Conservation (phyloP, 2,329 filamentous ascomycete genomes). For the Ceratocystis harringtonii region DNA sequence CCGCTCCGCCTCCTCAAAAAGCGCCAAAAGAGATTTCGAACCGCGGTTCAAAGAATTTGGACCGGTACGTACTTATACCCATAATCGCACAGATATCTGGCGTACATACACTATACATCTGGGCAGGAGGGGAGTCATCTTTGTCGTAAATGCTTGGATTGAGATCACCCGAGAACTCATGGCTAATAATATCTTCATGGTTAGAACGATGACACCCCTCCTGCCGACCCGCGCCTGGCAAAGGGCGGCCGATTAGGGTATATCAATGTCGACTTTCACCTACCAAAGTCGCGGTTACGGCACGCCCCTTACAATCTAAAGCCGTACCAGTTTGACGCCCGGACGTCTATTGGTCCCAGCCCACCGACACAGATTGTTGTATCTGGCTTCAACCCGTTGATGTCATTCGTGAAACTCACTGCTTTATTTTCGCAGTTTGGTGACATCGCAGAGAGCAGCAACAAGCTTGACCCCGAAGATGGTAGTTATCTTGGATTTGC, state of each 20-base stretch:
- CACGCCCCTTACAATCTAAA: slow-evolving; percentile 64
- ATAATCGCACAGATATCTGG: slow-evolving; percentile 21
- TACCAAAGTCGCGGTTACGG: slow-evolving; percentile 54
- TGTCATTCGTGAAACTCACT: slow-evolving; percentile 61
- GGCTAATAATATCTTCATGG: slow-evolving; percentile 31
- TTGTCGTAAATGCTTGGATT: slow-evolving; percentile 21
- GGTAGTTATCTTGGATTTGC: slow-evolving; percentile 90
- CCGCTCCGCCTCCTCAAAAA: slow-evolving; percentile 31
- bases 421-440: slow-evolving; percentile 68
- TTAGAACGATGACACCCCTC: slow-evolving; percentile 65
- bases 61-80: slow-evolving; percentile 44
- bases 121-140: slow-evolving; percentile 43
- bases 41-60: slow-evolving; percentile 49
- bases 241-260: slow-evolving; percentile 50
- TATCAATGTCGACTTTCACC: slow-evolving; percentile 55
- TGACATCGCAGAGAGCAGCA: slow-evolving; percentile 78
- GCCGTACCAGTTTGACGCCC: slow-evolving; percentile 66
- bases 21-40: slow-evolving; percentile 42
- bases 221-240: slow-evolving; percentile 68
- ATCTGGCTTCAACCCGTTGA: slow-evolving; percentile 87
- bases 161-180: slow-evolving; percentile 10
- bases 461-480: slow-evolving; percentile 88
- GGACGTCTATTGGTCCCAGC: slow-evolving; percentile 73
- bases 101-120: slow-evolving; percentile 15
- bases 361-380: slow-evolving; percentile 85